Evolutionary conservation across 2,329 filamentous ascomycete genomes (phyloP), one percentile per base, ranked within the genome.

Genomic region (Ophiocordyceps camponoti-leonardi): DNA sequence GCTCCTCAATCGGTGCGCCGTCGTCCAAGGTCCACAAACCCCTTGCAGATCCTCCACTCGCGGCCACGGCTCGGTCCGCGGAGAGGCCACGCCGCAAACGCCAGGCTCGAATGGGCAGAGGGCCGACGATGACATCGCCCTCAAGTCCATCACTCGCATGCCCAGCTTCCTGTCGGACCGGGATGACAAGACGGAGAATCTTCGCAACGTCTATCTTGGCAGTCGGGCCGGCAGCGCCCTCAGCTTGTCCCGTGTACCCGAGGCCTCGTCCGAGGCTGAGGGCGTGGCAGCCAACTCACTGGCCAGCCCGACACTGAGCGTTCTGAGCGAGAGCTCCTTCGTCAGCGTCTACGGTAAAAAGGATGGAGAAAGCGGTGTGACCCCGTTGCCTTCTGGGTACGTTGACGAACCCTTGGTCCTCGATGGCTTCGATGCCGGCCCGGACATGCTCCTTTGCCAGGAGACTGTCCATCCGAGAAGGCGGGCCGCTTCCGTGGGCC

Each of bases 241-340:
- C 22, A 75, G 68, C 48, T 56, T 79, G 23, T 67, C 71, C 1
- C 67, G 67, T 19, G 57, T 70, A 31, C 61, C 61, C 0, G 71
- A 73, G 43, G 60, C 60, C 7, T 60, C 59, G 20, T 57, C 54
- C 6, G 67, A 65, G 28, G 53, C 56, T 2, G 56, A 58, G 14
- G 60, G 63, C 22, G 55, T 22, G 53, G 57, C 16, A 45, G 52
- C 44, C 57, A 63, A 55, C 26, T 65, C 63, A 41, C 54, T 74
- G 48, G 65, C 64, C 26, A 83, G 77, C 51, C 78, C 79, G 4
- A 72, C 69, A 31, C 60, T 82, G 44, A 82, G 79, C 50, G 66
- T 81, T 13, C 59, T 83, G 49, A 82, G 78, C 51, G 77, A 82
- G 57, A 81, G 77, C 55, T 82, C 78, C 0, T 81, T 83, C 52